Evolutionary conservation across 2,329 filamentous ascomycete species (phyloP).

Genomic region (Xylariaceae sp.): DNA sequence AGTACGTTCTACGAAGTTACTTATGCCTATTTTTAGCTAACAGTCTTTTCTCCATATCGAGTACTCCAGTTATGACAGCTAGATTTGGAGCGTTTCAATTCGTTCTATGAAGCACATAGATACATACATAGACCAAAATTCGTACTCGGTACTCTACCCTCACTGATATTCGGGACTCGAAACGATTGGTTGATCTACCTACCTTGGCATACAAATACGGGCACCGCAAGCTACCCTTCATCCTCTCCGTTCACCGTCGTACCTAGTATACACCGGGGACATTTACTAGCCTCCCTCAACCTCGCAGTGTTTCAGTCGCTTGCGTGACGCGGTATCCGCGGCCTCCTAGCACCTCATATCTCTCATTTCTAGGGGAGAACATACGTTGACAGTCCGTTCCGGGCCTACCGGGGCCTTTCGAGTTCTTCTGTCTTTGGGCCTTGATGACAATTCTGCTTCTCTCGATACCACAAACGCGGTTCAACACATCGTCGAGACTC

Average conservation of each 20-base stretch:
- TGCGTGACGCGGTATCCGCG: constrained; percentile 10
- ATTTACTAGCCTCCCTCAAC: constrained; percentile 7
- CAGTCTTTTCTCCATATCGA: no score
- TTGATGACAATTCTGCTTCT: constrained; percentile 25
- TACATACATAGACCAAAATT: not conserved
- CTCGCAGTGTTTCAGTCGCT: constrained; percentile 10
- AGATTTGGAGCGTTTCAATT: no score
- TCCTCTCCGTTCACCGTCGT: not conserved
- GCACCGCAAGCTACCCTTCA: not conserved
- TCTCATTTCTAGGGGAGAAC: constrained; percentile 4
- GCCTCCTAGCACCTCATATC: no score
- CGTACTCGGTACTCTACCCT: no score
- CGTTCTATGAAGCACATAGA: not conserved
- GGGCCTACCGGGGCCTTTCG: constrained; percentile 25
- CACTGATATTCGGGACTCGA: constrained; percentile 3
- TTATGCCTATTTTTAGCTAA: no score
- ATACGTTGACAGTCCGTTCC: constrained; percentile 16
- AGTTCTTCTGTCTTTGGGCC: constrained; percentile 10
- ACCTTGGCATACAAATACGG: no score
- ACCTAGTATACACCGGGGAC: not conserved
- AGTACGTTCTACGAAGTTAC: no score
- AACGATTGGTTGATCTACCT: constrained; percentile 8
- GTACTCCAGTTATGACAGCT: no score
- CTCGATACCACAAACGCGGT: constrained; percentile 12
- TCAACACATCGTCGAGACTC: constrained; percentile 19